Evolutionary conservation across 805 yeast species (phyloP).

Genomic region (Kluyveromyces wickerhamii): DNA sequence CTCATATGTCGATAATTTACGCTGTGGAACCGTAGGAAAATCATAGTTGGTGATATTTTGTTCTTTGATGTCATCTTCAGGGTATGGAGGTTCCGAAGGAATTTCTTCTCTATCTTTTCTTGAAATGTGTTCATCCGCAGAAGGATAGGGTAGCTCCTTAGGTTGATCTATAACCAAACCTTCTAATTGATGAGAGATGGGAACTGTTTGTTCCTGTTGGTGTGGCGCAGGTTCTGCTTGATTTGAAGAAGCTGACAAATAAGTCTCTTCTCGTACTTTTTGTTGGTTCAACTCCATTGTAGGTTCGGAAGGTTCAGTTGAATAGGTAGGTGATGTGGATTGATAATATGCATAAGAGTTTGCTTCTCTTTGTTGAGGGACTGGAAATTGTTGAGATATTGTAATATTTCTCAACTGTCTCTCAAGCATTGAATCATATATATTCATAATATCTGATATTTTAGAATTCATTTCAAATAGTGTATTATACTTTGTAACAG

Average conservation of each 20-base stretch:
- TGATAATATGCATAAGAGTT: not conserved
- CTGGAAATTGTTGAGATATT: slow-evolving; percentile 24
- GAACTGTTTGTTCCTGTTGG: not conserved
- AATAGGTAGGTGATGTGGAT: slow-evolving; percentile 9
- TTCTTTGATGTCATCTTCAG: slow-evolving; percentile 4
- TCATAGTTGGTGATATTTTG: slow-evolving; percentile 30
- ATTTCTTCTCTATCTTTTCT: not conserved
- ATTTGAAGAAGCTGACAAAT: not conserved
- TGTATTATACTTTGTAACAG: slow-evolving; percentile 54
- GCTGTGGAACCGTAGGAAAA: slow-evolving; percentile 36
- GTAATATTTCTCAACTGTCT: slow-evolving; percentile 37
- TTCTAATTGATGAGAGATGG: slow-evolving; percentile 4
- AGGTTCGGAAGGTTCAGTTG: slow-evolving; percentile 8
- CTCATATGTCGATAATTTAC: slow-evolving; percentile 15
- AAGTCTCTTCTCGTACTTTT: not conserved
- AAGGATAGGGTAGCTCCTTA: slow-evolving; percentile 18
- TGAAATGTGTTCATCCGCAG: slow-evolving; percentile 12
- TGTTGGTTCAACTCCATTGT: not conserved
- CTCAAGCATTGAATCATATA: slow-evolving; percentile 73
- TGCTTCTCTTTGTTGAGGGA: slow-evolving; percentile 24
- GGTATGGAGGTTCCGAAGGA: slow-evolving; percentile 1
- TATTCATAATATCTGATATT: slow-evolving; percentile 61
- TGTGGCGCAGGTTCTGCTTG: not conserved
- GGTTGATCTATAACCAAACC: slow-evolving; percentile 6
- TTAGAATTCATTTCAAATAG: slow-evolving; percentile 70